Conservation (phyloP, 371 early-diverging fungal genomes). For the Circinella minor region DNA sequence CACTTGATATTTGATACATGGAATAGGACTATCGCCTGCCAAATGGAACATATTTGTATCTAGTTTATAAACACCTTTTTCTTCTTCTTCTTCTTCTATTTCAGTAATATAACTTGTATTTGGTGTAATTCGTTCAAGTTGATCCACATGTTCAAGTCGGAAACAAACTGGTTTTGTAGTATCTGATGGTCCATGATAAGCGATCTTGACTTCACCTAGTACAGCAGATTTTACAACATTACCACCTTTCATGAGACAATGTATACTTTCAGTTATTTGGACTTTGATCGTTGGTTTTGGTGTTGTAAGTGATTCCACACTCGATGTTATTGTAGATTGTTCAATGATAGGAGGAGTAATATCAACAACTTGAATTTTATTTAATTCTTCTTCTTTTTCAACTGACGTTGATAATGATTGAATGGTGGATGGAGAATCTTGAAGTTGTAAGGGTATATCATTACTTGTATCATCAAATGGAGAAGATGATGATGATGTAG, state of each 20-base stretch:
- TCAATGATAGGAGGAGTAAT: not conserved
- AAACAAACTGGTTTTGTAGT: slow-evolving; percentile 40
- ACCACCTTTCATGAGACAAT: slow-evolving; percentile 47
- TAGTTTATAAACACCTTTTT: slow-evolving; percentile 34
- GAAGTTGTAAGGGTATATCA: not conserved
- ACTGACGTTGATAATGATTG: not conserved
- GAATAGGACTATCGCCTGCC: slow-evolving; percentile 29
- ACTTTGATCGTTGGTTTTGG: slow-evolving; percentile 31
- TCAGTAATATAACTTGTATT: slow-evolving; percentile 44
- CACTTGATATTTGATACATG: slow-evolving; percentile 54
- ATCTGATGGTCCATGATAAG: slow-evolving; percentile 34
- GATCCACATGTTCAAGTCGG: slow-evolving; percentile 32
- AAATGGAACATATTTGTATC: slow-evolving; percentile 41
- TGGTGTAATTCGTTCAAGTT: slow-evolving; percentile 36
- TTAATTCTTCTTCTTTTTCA: not conserved
- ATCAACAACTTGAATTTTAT: no score
- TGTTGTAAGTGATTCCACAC: not conserved
- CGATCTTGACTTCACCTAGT: slow-evolving; percentile 53
- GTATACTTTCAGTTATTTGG: slow-evolving; percentile 50
- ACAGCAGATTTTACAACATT: slow-evolving; percentile 43
- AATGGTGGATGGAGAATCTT: not conserved
- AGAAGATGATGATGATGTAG: not conserved
- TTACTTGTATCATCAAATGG: slow-evolving; percentile 10
- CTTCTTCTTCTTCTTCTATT: not conserved
- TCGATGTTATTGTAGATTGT: not conserved